Evolutionary conservation across 805 yeast genomes (phyloP).

Genomic region (Pichia ethanolica): DNA sequence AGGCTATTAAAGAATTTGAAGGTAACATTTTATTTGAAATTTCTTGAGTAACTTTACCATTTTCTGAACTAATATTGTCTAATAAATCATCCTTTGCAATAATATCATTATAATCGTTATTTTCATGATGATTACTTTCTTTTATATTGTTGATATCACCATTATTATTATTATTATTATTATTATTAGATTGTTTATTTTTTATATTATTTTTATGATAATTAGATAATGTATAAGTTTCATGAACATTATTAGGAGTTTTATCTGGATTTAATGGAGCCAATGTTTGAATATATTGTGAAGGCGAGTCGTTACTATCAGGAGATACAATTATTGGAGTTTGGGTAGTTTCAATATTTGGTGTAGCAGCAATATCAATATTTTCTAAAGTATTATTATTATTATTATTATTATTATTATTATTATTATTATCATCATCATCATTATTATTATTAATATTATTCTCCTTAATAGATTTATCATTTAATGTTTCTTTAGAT

Average conservation of each 20-base stretch:
- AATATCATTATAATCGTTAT: too few relatives aligned
- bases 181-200: not conserved
- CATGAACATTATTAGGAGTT: not conserved
- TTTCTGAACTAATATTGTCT: not conserved
- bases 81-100: not conserved
- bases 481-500: too few relatives aligned
- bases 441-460: too few relatives aligned
- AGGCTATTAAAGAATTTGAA: not conserved
- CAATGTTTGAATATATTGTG: not conserved
- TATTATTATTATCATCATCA: too few relatives aligned
- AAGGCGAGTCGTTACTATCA: not conserved
- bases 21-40: not conserved
- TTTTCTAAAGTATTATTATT: not conserved
- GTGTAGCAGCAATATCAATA: not conserved
- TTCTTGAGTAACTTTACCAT: not conserved
- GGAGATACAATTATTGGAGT: not conserved
- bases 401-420: too few relatives aligned
- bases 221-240: constrained; percentile 4
- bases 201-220: not conserved
- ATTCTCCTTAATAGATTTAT: too few relatives aligned
- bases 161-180: not conserved
- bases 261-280: constrained; percentile 1
- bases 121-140: not conserved
- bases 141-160: not conserved
- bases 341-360: not conserved